Evolutionary conservation across 2,329 filamentous ascomycete species (phyloP).

Genomic region (Blastomyces parvus): DNA sequence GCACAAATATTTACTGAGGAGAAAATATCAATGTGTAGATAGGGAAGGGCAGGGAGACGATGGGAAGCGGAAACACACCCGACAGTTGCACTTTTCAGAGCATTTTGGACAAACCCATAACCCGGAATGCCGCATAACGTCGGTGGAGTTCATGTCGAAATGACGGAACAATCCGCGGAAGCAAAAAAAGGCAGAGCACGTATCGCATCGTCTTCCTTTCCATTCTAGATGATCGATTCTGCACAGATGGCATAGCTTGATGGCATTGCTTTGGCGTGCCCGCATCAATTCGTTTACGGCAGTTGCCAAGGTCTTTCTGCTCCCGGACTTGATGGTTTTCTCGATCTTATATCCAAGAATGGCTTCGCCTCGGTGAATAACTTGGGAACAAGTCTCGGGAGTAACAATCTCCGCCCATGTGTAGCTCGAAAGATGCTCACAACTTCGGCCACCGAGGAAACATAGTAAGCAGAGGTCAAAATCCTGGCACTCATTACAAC

Average conservation of each 20-base stretch:
- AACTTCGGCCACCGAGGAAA: constrained; percentile 29
- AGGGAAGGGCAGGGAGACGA: background rate
- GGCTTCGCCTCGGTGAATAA: constrained; percentile 21
- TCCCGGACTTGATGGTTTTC: constrained; percentile 8
- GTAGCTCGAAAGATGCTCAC: constrained; percentile 27
- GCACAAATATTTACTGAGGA: background rate
- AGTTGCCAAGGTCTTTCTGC: constrained; percentile 21
- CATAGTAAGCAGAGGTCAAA: constrained; percentile 30
- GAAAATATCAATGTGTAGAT: background rate
- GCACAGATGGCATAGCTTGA: constrained; percentile 28
- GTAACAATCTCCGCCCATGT: constrained; percentile 28
- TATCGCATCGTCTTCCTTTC: constrained; percentile 27
- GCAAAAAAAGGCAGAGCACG: constrained; percentile 30
- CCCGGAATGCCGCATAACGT: constrained; percentile 23
- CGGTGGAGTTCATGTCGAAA: constrained; percentile 26
- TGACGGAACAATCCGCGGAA: constrained; percentile 30
- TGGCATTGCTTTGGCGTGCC: constrained; percentile 18
- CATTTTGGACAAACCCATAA: constrained; percentile 30
- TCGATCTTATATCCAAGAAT: constrained; percentile 21
- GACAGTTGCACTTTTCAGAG: constrained; percentile 27
- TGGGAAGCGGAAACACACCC: constrained; percentile 13
- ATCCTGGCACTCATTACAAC: constrained; percentile 29
- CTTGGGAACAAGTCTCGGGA: constrained; percentile 21
- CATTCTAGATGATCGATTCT: constrained; percentile 28
- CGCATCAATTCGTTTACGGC: constrained; percentile 25